Conservation (phyloP, 2,329 filamentous ascomycete genomes). For the Botrytis sinoallii region DNA sequence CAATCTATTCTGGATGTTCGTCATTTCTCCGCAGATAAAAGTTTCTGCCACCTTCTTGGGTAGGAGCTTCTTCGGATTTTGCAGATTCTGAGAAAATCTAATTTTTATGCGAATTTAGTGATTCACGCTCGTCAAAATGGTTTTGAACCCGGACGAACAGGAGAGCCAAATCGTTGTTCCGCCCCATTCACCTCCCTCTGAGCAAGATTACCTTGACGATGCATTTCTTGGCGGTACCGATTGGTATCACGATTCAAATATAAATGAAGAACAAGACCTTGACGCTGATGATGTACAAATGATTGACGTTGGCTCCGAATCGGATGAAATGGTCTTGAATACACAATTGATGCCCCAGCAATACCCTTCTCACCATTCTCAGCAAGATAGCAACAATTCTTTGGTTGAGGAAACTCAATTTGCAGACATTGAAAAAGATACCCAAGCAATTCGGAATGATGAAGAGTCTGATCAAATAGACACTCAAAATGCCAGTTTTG, state of each 20-base stretch:
- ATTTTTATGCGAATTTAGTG: neutral
- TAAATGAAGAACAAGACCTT: neutral
- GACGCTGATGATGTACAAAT: neutral
- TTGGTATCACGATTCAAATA: neutral
- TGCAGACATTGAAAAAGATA: constrained; percentile 5
- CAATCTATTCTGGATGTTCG: neutral
- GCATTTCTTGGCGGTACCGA: neutral
- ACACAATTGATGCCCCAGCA: neutral
- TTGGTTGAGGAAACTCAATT: neutral
- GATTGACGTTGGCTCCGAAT: neutral
- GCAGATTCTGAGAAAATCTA: neutral
- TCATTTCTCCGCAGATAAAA: neutral
- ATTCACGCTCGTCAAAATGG: neutral
- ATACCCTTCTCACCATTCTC: neutral
- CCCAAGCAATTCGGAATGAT: constrained; percentile 1
- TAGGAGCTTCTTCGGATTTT: neutral
- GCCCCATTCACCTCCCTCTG: neutral
- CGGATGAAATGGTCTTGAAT: neutral
- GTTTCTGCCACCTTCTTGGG: neutral
- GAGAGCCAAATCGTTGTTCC: constrained; percentile 23
- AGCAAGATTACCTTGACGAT: neutral
- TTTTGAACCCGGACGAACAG: constrained; percentile 10
- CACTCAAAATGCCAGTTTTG: neutral
- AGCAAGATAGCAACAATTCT: neutral
- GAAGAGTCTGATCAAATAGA: neutral